Percentiles rank a stretch among this genome's conserved stretches.
Evolutionary conservation across 345 rosid species (phyloP).

Genomic region (Adansonia digitata): DNA sequence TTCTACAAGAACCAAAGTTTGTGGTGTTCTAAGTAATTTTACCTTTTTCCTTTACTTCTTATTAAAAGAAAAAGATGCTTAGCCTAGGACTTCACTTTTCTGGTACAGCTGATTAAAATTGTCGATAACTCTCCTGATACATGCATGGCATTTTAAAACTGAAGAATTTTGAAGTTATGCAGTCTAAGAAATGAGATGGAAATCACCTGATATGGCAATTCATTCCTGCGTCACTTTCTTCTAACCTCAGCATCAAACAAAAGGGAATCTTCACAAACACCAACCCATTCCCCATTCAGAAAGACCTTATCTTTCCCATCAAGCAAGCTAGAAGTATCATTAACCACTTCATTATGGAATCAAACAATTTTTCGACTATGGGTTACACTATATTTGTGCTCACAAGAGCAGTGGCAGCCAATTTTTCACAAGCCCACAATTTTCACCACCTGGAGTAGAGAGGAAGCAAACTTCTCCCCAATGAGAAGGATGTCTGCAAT

Average conservation of each 20-base stretch:
- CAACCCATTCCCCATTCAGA: conserved; percentile 90
- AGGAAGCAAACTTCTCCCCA: conserved; percentile 96
- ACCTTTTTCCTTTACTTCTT: not conserved
- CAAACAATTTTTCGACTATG: conserved; percentile 34
- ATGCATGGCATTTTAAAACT: not conserved
- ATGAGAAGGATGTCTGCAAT: conserved; percentile 86
- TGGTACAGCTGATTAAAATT: not conserved
- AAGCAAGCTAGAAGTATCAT: conserved; percentile 48
- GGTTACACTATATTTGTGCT: conserved; percentile 51
- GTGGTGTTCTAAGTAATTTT: not conserved
- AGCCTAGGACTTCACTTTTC: not conserved
- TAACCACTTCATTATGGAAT: conserved; percentile 62
- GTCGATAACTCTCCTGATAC: not conserved
- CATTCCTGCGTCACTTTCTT: conserved; percentile 50
- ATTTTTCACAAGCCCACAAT: conserved; percentile 96
- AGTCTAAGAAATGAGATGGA: conserved; percentile 1
- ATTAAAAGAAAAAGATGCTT: not conserved
- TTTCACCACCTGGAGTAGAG: conserved; percentile 95
- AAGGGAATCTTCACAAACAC: conserved; percentile 56
- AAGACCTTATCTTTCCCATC: conserved; percentile 54
- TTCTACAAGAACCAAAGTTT: not conserved
- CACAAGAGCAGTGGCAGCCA: conserved; percentile 75
- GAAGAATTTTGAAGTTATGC: not conserved
- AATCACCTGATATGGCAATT: conserved; percentile 59
- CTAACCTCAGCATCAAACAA: conserved; percentile 53